Base-by-base conservation (phyloP, 2,329 filamentous ascomycete genomes). In the Fonsecaea monophora region DNA sequence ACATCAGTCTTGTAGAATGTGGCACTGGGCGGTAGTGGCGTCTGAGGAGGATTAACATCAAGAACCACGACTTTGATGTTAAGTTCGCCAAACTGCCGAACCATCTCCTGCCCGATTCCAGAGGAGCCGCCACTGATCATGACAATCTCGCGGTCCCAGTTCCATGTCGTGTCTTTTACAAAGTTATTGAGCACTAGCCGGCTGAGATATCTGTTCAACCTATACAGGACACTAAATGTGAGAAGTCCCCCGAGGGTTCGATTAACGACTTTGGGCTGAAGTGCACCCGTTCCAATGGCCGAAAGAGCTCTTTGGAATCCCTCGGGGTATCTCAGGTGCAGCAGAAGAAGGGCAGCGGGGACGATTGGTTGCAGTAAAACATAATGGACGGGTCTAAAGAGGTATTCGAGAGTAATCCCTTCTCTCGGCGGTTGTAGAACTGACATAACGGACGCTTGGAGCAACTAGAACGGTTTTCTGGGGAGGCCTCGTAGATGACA, bases 51-150 rank as follows among this genome's bases (percentile, higher is more conserved):
- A 18, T 58, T 86, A 45, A 91, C 83, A 78, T 94, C 91, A 34
- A 94, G 76, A 2, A 93, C 87, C 0, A 88, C 89, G 35, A 92
- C 89, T 71, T 86, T 90, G 71, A 90, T 81, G 0, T 85, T 86
- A 75, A 89, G 40, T 30, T 55, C 85, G 0, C 86, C 88, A 13
- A 94, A 80, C 59, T 89, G 76, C 69, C 83, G 82, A 7, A 90
- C 90, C 1, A 92, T 83, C 40, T 84, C 79, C 18, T 85, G 86
- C 13, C 91, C 91, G 73, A 94, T 92, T 0, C 91, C 91, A 65
- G 87, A 86, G 38, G 88, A 87, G 9, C 91, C 91, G 6, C 91
- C 91, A 0, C 91, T 64, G 62, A 66, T 59, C 15, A 70, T 34
- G 5, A 70, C 66, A 38, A 67, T 58, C 35, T 70, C 68, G n/a